Base-by-base conservation (phyloP, 768 basidiomycete species). In the Naematelia aurantialba region DNA sequence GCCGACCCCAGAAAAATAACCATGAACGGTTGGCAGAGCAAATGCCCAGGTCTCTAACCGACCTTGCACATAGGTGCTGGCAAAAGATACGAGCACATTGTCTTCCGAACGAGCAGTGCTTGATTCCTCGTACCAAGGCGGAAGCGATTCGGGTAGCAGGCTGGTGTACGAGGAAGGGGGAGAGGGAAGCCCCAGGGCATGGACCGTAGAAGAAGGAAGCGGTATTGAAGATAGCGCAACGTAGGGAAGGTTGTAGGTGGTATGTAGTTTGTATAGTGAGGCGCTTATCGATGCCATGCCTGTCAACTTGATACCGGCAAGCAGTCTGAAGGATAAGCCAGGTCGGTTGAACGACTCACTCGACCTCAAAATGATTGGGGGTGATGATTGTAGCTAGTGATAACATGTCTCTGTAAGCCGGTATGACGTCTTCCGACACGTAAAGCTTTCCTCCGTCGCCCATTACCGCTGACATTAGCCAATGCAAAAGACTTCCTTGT, bases 291-390 rank as follows among this genome's bases (percentile, higher is more conserved):
- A 86, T 0, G 76, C 44, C 1, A 86, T 68, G 63, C 88, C 85
- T n/a, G 79, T 81, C 47, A 99, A 84, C 58, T 83, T 78, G 31
- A 83, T 80, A 26, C 85, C 83, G 0, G 94, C 91, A 17, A 99
- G 80, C 2, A 86, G 80, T 79, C 92, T 97, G 53, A 26, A 2
- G 54, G 21, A 31, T 63, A 22, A 49, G 53, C 34, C 27, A n/a
- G 22, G 31, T 30, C 11, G 12, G 55, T 22, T 52, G 12, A 19
- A 42, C 4, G 44, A 76, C 86, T 76, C 73, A 93, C 91, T 98
- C 94, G 61, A 88, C 89, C 80, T 99, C 96, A 68, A 92, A 99
- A 85, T 92, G 96, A 73, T 99, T 99, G 0, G 96, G 96, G 0
- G 96, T 91, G 64, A 97, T 97, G 49, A 97, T 85, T 0, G 89